Evolutionary conservation across 2,329 filamentous ascomycete genomes (phyloP), one percentile per base, ranked within the genome.

Genomic region (Hymenoscyphus fraxineus): DNA sequence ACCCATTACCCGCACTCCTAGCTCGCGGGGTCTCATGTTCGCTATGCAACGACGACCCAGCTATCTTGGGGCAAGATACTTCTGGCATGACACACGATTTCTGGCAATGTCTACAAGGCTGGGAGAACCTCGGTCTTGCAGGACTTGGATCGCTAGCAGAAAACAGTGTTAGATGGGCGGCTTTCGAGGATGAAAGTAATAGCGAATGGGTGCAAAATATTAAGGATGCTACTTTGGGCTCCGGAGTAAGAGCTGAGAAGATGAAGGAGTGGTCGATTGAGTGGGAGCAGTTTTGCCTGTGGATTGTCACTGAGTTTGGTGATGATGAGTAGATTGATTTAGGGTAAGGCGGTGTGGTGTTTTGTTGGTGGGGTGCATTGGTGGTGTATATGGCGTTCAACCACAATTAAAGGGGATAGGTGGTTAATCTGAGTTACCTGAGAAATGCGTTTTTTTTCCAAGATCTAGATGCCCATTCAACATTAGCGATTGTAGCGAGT

Each of bases 271-370:
- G 93, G 92, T 84, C 85, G 59, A 78, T 86, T 41, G 86, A 91
- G 70, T 98, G 93, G 87, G 94, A 98, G 80, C 83, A 86, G 73
- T 98, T 95, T 75, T 98, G 93, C 74, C 82, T 92, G 62, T 97
- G 93, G 93, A 82, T 98, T 56, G 89, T 97, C 10, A 82, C 87
- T 44, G 91, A 96, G 78, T 96, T 85, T 79, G 84, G 73, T 47
- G 80, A 83, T 68, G 80, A 72, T 57, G 67, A 51, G 27, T 56
- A 51, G 58, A 35, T 41, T 32, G 10, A 59, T 35, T 6, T 7
- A 10, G 47, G 47, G 47, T 12, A 22, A 54, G 10, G 47, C 47
- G 47, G 47, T 54, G 19, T 54, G 16, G 32, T 27, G 27, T 38
- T 22, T 41, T 41, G 7, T 32, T 27, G 39, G 22, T 61, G 39